Conservation (phyloP, 2,329 filamentous ascomycete genomes). For the Emericellopsis cladophorae region DNA sequence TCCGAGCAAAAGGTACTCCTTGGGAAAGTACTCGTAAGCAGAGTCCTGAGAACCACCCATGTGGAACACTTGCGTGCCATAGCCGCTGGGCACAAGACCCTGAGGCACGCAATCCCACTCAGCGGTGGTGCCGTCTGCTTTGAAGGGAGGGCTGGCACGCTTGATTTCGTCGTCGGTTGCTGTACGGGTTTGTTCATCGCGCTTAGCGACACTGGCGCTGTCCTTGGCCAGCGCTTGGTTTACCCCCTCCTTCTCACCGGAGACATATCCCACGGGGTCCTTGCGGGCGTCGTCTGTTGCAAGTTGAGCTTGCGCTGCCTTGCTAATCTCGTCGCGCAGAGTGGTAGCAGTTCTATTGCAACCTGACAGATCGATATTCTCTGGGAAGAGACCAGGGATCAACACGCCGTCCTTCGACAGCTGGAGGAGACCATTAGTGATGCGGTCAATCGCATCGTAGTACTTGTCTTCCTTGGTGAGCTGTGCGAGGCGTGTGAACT, state of each 20-base stretch:
- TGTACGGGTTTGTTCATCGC: not conserved
- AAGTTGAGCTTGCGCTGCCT: slow-evolving; percentile 20
- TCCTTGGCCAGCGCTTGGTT: not conserved
- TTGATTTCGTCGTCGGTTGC: not conserved
- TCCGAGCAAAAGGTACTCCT: slow-evolving; percentile 60
- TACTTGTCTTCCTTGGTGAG: slow-evolving; percentile 71
- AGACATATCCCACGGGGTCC: slow-evolving; percentile 14
- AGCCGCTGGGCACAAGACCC: slow-evolving; percentile 37
- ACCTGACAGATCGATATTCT: slow-evolving; percentile 64
- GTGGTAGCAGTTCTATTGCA: slow-evolving; percentile 47
- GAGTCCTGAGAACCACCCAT: slow-evolving; percentile 58
- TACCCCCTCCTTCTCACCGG: not conserved
- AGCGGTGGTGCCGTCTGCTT: slow-evolving; percentile 18
- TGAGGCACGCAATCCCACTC: slow-evolving; percentile 44
- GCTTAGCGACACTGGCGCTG: slow-evolving; percentile 1
- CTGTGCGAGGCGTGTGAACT: slow-evolving; percentile 83
- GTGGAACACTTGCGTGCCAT: slow-evolving; percentile 34
- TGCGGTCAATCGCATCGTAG: slow-evolving; percentile 79
- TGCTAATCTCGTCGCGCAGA: slow-evolving; percentile 14
- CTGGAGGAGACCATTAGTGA: slow-evolving; percentile 67
- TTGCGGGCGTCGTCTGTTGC: slow-evolving; percentile 15
- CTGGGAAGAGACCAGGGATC: slow-evolving; percentile 71
- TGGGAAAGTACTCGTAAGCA: slow-evolving; percentile 60
- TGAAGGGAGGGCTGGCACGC: slow-evolving; percentile 12
- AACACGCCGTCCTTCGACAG: slow-evolving; percentile 57